These are phyloP conservation scores for Trypanosoma rangeli DNA, from an alignment of 208 protist species.

Conservation along the genomic window DNA sequence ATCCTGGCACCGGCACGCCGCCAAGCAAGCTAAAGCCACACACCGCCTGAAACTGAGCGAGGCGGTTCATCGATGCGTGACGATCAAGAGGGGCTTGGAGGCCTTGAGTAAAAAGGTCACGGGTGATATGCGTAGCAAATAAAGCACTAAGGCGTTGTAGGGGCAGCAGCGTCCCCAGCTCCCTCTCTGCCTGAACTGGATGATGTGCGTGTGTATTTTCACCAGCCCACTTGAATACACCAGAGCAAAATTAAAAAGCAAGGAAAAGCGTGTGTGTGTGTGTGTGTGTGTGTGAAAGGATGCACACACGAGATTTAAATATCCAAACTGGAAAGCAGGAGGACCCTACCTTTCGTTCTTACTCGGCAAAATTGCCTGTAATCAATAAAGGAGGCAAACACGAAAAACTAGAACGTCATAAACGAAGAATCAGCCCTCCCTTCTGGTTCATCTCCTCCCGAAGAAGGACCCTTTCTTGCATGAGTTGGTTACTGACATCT, in stretches of 20 bases:
- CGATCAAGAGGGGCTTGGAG: background rate
- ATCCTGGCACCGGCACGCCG: conserved; percentile 14
- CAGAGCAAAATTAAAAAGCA: no score
- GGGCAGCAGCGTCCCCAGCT: no score
- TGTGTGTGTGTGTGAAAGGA: background rate
- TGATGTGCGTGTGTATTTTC: background rate
- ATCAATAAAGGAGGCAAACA: conserved; percentile 10
- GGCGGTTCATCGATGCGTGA: conserved; percentile 31
- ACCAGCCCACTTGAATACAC: no score
- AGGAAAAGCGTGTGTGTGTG: background rate
- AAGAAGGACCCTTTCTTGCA: conserved; percentile 17
- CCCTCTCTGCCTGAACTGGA: background rate
- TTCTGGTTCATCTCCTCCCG: conserved; percentile 9
- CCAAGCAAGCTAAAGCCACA: conserved; percentile 12
- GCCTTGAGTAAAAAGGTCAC: background rate
- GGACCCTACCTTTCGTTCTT: background rate
- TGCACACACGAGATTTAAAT: background rate
- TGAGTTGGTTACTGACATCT: conserved; percentile 16
- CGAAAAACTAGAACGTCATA: conserved; percentile 26
- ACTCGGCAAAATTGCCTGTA: background rate
- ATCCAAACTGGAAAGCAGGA: background rate
- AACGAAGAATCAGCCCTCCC: conserved; percentile 21
- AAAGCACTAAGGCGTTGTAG: background rate
- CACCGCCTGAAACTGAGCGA: conserved; percentile 31
- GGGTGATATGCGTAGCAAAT: background rate